A percentile compares a stretch with the other conserved stretches of the same genome.
These are phyloP conservation scores for Fusarium circinatum DNA, from an alignment of 2,329 filamentous ascomycete species.

Conservation along the genomic window DNA sequence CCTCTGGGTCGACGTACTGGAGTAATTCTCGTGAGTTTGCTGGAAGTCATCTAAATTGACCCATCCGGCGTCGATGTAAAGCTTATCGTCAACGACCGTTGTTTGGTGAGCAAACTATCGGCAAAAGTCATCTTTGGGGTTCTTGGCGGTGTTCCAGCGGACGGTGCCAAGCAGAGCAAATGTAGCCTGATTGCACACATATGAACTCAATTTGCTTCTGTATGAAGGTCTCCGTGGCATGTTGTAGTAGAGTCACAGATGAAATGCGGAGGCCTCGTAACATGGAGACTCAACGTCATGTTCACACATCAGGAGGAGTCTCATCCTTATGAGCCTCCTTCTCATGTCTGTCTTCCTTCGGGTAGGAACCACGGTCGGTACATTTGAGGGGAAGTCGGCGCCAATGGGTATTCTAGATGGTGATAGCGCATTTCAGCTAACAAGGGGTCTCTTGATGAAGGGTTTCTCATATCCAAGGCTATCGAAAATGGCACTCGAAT, in stretches of 20 bases:
- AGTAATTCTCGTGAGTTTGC: too few relatives aligned
- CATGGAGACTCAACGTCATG: neutral
- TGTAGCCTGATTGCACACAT: too few relatives aligned
- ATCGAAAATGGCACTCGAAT: neutral
- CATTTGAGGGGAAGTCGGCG: neutral
- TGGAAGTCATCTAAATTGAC: too few relatives aligned
- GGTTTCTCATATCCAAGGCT: neutral
- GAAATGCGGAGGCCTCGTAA: neutral
- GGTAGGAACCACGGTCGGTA: neutral
- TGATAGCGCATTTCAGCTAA: neutral
- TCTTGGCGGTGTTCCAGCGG: too few relatives aligned
- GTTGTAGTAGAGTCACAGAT: neutral
- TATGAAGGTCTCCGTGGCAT: too few relatives aligned
- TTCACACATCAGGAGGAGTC: neutral
- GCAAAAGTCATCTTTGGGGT: too few relatives aligned
- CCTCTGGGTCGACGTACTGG: too few relatives aligned
- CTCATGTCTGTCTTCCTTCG: neutral
- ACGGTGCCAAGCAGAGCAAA: too few relatives aligned
- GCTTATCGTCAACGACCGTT: too few relatives aligned
- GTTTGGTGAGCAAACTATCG: too few relatives aligned
- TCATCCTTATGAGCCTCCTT: neutral
- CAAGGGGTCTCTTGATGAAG: neutral
- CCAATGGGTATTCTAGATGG: neutral
- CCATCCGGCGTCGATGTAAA: too few relatives aligned
- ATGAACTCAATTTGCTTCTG: too few relatives aligned